phyloP scores from a whole-genome alignment of 225 moss, liverwort and hornwort species.

The Thuidium tamariscinum region DNA sequence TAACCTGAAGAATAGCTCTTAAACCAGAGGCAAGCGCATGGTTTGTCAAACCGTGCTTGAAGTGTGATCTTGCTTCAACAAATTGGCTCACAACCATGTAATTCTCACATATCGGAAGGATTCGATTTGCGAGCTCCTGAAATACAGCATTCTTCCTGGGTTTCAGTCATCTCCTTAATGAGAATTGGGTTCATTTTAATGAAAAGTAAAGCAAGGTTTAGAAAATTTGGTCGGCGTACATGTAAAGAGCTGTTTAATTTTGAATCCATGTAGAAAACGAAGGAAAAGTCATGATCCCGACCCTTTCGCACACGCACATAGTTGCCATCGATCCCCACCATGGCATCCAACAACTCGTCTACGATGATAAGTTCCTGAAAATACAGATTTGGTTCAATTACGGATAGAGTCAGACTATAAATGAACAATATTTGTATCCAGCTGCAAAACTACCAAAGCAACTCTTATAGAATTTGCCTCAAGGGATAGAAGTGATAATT shows the following conservation, averaged over 20 bases:
- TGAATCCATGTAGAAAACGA: constrained; percentile 60
- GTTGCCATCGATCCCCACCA: constrained; percentile 89
- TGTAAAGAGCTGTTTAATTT: constrained; percentile 74
- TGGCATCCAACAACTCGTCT: constrained; percentile 75
- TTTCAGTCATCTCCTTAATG: neutral
- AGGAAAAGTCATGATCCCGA: constrained; percentile 49
- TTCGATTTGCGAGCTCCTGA: constrained; percentile 75
- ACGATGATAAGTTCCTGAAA: constrained; percentile 77
- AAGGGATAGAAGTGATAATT: neutral
- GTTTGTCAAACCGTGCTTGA: constrained; percentile 80
- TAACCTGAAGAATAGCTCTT: constrained; percentile 79
- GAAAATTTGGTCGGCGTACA: constrained; percentile 16
- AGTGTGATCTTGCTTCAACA: constrained; percentile 69
- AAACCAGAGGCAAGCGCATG: constrained; percentile 91
- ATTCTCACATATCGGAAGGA: constrained; percentile 79
- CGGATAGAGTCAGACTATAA: neutral
- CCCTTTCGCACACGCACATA: constrained; percentile 78
- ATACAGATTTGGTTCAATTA: neutral
- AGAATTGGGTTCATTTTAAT: neutral
- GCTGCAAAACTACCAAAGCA: neutral
- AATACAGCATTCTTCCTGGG: neutral
- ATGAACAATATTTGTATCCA: neutral
- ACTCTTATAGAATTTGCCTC: neutral
- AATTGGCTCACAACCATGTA: constrained; percentile 81
- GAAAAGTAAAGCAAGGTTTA: neutral